phyloP scores from a whole-genome alignment of 2,329 filamentous ascomycete genomes.

The Pseudofabraea citricarpa region DNA sequence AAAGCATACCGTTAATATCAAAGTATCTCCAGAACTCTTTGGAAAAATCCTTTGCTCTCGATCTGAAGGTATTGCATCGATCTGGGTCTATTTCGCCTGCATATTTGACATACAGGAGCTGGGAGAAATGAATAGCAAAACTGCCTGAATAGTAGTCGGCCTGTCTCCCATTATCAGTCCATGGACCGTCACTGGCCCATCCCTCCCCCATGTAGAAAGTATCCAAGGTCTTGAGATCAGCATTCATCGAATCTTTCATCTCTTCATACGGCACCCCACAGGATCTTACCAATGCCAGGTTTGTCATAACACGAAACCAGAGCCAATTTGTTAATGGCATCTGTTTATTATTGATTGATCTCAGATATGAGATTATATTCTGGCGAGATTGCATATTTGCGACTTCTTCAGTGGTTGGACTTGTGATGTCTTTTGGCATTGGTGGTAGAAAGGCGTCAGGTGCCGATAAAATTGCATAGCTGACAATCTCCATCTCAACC shows the following conservation, averaged over 20 bases:
- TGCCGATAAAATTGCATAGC: slow-evolving; percentile 41
- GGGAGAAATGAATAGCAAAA: slow-evolving; percentile 48
- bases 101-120: slow-evolving; percentile 41
- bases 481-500: slow-evolving; percentile 49
- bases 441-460: slow-evolving; percentile 30
- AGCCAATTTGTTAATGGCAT: slow-evolving; percentile 47
- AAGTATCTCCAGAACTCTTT: slow-evolving; percentile 43
- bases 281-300: slow-evolving; percentile 38
- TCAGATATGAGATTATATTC: slow-evolving; percentile 37
- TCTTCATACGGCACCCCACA: slow-evolving; percentile 32
- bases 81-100: slow-evolving; percentile 35
- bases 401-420: slow-evolving; percentile 16
- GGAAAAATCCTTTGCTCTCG: slow-evolving; percentile 37
- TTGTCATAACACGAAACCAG: slow-evolving; percentile 47
- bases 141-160: slow-evolving; percentile 50
- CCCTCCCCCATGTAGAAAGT: slow-evolving; percentile 39
- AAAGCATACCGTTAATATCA: slow-evolving; percentile 33
- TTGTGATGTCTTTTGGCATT: background rate
- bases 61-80: slow-evolving; percentile 32
- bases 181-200: slow-evolving; percentile 43
- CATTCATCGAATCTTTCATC: slow-evolving; percentile 32
- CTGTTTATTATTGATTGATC: slow-evolving; percentile 35
- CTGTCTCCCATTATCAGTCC: slow-evolving; percentile 31
- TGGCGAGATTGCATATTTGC: slow-evolving; percentile 25
- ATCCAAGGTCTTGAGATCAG: slow-evolving; percentile 39